Evolutionary conservation across 192 early-diverging fungal species (phyloP), one percentile per base, ranked within the genome.

Genomic region (Diversispora epigaea): DNA sequence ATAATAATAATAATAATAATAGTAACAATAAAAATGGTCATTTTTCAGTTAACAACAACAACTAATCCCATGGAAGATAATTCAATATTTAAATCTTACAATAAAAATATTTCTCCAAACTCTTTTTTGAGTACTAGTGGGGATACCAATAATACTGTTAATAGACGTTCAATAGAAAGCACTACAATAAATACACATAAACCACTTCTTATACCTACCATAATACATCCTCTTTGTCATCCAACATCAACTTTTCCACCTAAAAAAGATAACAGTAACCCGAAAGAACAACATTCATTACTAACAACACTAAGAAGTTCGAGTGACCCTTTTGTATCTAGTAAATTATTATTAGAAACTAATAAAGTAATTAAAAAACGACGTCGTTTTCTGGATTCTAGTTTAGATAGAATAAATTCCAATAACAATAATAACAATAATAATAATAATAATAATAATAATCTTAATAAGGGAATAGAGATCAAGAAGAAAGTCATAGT

Each of bases 401-500:
- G 40, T 43, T 22, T 70, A 49, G 55, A 9, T 49, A 21, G 9
- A 47, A 4, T 19, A 44, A 32, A n/a, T 9, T n/a, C n/a, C 41
- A 68, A 17, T 3, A 22, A 45, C 15, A 49, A 49, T 3, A 17
- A 44, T 22, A 45, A 68, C n/a, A 12, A 15, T 45, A 19, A 22
- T 17, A 22, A 46, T 25, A 68, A 47, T 21, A 21, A 72, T 19
- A 21, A 5, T 45, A 40, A 71, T 17, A 72, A 60, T 45, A 47
- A 17, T n/a, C 21, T 45, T 67, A 3, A 43, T 50, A 54, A 45
- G 44, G 46, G 15, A 40, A 10, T 17, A 40, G 61, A 65, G 41
- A 49, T 32, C 25, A 32, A 46, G 7, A 75, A 64, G 39, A 41
- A 25, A 21, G 82, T 83, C 21, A 83, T 84, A 17, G 76, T 86